A percentile compares a stretch with the other conserved stretches of the same genome.
Evolutionary conservation across 2,329 filamentous ascomycete species (phyloP).

Genomic region (Neocatenulostroma microsporum): DNA sequence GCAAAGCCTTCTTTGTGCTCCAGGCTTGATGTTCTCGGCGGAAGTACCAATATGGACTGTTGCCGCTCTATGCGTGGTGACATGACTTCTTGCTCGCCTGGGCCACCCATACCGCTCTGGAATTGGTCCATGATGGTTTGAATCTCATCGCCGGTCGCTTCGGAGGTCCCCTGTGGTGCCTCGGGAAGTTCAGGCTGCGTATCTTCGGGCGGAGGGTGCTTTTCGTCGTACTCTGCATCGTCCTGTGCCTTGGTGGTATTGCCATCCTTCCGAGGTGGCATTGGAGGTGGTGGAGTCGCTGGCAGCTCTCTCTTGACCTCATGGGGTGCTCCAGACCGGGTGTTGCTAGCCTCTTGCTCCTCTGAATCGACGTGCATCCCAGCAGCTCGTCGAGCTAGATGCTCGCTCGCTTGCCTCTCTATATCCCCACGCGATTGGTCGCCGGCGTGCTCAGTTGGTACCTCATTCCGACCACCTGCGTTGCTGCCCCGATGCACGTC

Average conservation of each 20-base stretch:
- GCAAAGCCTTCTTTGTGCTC: constrained; percentile 47
- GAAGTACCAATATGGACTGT: constrained; percentile 69
- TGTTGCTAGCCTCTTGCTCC: too few species aligned
- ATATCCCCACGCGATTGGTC: too few species aligned
- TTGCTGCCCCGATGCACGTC: too few species aligned
- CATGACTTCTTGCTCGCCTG: constrained; percentile 70
- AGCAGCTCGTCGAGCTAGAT: constrained; percentile 23
- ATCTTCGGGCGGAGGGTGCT: constrained; percentile 22
- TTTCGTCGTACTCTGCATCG: constrained; percentile 24
- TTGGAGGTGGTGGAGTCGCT: constrained; percentile 23
- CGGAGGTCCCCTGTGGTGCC: constrained; percentile 29
- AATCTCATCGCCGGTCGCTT: constrained; percentile 61
- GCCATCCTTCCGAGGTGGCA: constrained; percentile 26
- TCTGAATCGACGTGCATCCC: constrained; percentile 15
- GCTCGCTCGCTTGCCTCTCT: constrained; percentile 25
- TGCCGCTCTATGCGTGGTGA: constrained; percentile 76
- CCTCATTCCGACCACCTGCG: too few species aligned
- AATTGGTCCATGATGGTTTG: constrained; percentile 98
- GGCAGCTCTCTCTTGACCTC: constrained; percentile 17
- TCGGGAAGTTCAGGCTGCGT: constrained; percentile 42
- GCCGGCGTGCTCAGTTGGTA: too few species aligned
- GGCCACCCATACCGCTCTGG: constrained; percentile 60
- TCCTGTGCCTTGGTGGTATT: constrained; percentile 9
- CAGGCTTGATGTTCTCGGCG: constrained; percentile 77
- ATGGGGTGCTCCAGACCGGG: constrained; percentile 1